Conservation (phyloP, 306 rosid species). For the Prunus mongolica region DNA sequence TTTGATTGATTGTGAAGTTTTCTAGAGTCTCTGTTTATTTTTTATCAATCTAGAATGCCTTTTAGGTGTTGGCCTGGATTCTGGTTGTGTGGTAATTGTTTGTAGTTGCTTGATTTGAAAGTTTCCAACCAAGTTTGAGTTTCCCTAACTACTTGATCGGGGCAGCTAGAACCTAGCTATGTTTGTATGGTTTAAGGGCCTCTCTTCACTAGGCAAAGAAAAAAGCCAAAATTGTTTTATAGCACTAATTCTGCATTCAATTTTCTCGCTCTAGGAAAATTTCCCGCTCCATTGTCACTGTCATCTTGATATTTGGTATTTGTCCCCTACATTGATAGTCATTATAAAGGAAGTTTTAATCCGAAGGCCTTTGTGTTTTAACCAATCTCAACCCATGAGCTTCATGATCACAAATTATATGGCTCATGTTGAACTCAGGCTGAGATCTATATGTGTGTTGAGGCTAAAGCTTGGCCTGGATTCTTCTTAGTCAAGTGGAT, state of each 20-base stretch:
- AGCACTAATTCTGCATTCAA: neutral
- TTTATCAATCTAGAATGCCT: slow-evolving; percentile 9
- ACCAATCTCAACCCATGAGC: neutral
- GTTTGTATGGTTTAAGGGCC: neutral
- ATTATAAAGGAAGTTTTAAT: neutral
- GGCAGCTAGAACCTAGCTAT: too few relatives aligned
- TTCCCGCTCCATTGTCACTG: neutral
- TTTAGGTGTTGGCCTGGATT: slow-evolving; percentile 14
- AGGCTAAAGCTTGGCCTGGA: neutral
- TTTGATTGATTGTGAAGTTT: too few relatives aligned
- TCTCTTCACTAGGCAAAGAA: neutral
- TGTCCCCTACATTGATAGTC: neutral
- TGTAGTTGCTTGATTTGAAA: neutral
- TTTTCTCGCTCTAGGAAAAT: neutral
- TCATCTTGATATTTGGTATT: neutral
- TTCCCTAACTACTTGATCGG: neutral
- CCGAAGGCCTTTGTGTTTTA: neutral
- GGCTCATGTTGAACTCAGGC: neutral
- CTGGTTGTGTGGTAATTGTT: neutral
- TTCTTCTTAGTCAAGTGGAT: neutral
- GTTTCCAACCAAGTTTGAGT: neutral
- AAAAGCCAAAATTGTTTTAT: neutral
- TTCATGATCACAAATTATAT: neutral
- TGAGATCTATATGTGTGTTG: neutral
- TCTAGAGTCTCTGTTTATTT: neutral